phyloP scores from a whole-genome alignment of 2,329 filamentous ascomycete species.

The Ceratocystis variospora region DNA sequence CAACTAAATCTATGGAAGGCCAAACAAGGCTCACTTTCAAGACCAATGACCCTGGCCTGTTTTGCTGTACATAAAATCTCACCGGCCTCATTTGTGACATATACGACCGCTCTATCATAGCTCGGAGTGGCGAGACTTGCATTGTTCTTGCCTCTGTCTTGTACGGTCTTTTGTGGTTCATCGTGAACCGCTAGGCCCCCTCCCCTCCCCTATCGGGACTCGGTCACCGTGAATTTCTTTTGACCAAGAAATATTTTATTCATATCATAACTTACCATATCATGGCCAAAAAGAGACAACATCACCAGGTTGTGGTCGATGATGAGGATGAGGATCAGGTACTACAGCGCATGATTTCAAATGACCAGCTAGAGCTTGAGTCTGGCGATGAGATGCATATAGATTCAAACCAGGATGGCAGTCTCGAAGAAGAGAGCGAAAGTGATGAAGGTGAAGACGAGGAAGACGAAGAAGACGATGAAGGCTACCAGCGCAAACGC shows the following conservation, averaged over 20 bases:
- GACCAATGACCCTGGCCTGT: too few species aligned
- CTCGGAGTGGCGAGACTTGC: too few species aligned
- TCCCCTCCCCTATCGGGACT: too few species aligned
- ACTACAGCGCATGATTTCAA: conserved; percentile 1
- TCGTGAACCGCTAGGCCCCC: too few species aligned
- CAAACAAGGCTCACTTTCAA: background rate
- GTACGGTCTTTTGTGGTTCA: too few species aligned
- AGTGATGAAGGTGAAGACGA: background rate
- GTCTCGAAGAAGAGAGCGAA: background rate
- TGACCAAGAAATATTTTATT: background rate
- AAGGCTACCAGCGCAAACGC: background rate
- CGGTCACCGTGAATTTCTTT: background rate
- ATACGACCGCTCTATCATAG: too few species aligned
- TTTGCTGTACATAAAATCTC: background rate
- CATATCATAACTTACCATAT: background rate
- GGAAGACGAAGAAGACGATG: background rate
- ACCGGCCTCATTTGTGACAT: too few species aligned
- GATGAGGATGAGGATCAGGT: conserved; percentile 2
- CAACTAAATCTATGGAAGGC: background rate
- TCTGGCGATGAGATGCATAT: background rate
- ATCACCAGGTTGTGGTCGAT: background rate
- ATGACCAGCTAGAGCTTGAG: background rate
- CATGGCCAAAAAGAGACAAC: background rate
- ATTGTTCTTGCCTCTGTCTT: too few species aligned
- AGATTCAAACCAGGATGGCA: background rate